A percentile compares a stretch with the other conserved stretches of the same genome.
These are phyloP conservation scores for Suillus occidentalis DNA, from an alignment of 768 basidiomycete genomes.

Conservation along the genomic window DNA sequence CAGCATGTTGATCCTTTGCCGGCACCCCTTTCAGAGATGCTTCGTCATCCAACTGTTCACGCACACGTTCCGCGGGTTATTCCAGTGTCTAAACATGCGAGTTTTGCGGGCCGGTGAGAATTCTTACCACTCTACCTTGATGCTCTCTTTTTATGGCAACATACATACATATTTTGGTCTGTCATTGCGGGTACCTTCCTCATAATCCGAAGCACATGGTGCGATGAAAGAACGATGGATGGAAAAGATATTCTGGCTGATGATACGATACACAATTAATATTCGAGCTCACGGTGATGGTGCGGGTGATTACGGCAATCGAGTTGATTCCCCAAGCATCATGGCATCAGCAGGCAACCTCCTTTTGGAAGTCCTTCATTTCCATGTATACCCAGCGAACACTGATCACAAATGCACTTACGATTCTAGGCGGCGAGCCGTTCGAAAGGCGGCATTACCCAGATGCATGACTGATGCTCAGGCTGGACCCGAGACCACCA, in stretches of 20 bases:
- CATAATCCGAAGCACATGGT: background rate
- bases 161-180: background rate
- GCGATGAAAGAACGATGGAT: background rate
- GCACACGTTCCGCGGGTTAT: constrained; percentile 12
- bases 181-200: background rate
- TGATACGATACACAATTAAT: background rate
- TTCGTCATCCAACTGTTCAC: constrained; percentile 22
- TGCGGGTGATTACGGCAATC: background rate
- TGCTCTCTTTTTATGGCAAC: background rate
- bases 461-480: background rate
- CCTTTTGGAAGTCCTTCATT: background rate
- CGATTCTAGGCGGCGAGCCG: background rate
- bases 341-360: background rate
- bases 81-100: constrained; percentile 30
- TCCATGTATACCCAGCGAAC: background rate
- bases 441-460: background rate
- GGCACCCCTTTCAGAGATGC: constrained; percentile 55
- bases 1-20: constrained; percentile 49
- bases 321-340: background rate
- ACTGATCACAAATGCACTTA: background rate
- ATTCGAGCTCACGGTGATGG: background rate
- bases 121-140: background rate
- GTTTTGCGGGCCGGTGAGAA: constrained; percentile 31
- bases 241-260: background rate
- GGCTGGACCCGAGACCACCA: background rate